Conservation (phyloP, 441 rosid species). For the Gossypium lobatum region DNA sequence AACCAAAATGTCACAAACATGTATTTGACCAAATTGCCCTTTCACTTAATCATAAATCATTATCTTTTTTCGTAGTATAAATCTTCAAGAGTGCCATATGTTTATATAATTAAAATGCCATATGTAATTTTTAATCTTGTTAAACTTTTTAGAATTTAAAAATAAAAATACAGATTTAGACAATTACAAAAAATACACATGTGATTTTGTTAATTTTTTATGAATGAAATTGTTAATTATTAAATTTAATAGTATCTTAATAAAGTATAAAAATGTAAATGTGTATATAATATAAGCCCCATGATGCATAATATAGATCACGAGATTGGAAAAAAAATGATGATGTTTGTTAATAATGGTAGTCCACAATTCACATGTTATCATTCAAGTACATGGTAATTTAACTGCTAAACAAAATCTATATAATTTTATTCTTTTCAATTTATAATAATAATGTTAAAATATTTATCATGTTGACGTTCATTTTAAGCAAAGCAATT, state of each 20-base stretch:
- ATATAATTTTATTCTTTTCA: not conserved
- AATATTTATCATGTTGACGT: not conserved
- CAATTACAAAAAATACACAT: no score
- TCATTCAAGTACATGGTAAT: not conserved
- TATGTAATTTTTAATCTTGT: no score
- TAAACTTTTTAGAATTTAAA: no score
- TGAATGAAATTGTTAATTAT: not conserved
- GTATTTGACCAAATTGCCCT: slow-evolving; percentile 5
- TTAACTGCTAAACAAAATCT: not conserved
- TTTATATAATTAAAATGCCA: no score
- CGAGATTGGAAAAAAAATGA: not conserved
- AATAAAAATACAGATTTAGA: no score
- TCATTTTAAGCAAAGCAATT: not conserved
- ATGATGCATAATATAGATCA: not conserved
- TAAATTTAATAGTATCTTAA: no score
- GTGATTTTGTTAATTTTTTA: no score
- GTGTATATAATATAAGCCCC: not conserved
- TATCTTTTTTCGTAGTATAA: not conserved
- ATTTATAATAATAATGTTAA: no score
- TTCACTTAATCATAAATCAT: not conserved
- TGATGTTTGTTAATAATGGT: not conserved
- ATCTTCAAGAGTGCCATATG: no score
- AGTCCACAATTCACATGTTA: not conserved
- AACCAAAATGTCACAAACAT: not conserved
- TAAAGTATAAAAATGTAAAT: no score